A percentile compares a stretch with the other conserved stretches of the same genome.
Conservation (phyloP, 768 basidiomycete genomes). For the Leccinellum albellum region DNA sequence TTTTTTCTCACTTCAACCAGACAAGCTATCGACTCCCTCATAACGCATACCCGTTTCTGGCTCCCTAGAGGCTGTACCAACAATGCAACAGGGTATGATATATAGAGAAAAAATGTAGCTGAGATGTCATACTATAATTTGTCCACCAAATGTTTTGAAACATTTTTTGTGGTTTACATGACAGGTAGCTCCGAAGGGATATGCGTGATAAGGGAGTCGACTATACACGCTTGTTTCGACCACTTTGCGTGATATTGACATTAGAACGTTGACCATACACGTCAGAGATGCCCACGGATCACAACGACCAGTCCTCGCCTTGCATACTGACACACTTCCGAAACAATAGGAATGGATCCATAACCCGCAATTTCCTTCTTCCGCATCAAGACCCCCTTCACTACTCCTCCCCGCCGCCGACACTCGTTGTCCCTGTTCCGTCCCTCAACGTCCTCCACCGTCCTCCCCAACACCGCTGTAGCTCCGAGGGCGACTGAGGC, state of each 20-base stretch:
- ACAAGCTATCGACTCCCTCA: too few relatives aligned
- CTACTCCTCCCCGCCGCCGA: conserved; percentile 13
- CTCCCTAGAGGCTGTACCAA: too few relatives aligned
- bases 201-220: too few relatives aligned
- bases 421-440: conserved; percentile 36
- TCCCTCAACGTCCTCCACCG: conserved; percentile 39
- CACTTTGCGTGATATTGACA: conserved; percentile 19
- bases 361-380: too few relatives aligned
- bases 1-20: too few relatives aligned
- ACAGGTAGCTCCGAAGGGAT: too few relatives aligned
- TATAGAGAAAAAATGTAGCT: too few relatives aligned
- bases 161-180: too few relatives aligned
- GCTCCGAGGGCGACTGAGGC: conserved; percentile 37
- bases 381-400: conserved; percentile 20
- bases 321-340: conserved; percentile 18
- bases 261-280: conserved; percentile 6
- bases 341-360: conserved; percentile 16
- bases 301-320: conserved; percentile 17
- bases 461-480: conserved; percentile 41
- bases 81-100: too few relatives aligned
- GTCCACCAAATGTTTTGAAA: too few relatives aligned
- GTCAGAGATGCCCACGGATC: conserved; percentile 26
- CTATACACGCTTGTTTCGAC: conserved; percentile 8
- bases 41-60: too few relatives aligned
- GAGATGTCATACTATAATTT: too few relatives aligned